phyloP scores from a whole-genome alignment of 192 early-diverging fungal species.

The Coemansia sp. region DNA sequence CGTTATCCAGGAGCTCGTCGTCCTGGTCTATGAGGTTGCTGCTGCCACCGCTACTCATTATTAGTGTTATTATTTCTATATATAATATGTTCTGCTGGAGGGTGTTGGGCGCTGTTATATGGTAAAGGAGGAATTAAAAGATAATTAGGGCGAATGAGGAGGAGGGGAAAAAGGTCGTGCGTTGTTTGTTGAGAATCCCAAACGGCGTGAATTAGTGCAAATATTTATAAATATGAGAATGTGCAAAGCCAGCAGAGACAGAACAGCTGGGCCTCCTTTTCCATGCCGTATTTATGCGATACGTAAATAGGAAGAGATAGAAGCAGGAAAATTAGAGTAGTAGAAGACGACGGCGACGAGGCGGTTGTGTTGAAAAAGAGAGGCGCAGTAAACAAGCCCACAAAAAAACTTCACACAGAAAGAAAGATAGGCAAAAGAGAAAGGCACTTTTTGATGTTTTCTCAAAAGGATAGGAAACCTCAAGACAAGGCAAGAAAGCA shows the following conservation, averaged over 20 bases:
- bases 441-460: too few relatives aligned
- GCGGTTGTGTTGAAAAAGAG: neutral
- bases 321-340: neutral
- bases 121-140: neutral
- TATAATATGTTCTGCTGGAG: neutral
- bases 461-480: too few relatives aligned
- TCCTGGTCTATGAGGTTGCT: conserved; percentile 21
- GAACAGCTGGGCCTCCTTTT: neutral
- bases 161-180: neutral
- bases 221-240: neutral
- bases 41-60: conserved; percentile 2
- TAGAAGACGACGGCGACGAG: neutral
- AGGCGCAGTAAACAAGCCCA: neutral
- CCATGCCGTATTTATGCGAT: neutral
- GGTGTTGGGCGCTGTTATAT: neutral
- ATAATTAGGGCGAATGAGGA: neutral
- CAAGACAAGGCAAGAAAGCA: neutral
- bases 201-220: neutral
- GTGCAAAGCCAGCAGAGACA: neutral
- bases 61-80: too few relatives aligned
- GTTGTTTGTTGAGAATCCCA: neutral
- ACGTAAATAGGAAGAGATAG: neutral
- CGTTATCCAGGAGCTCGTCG: conserved; percentile 49
- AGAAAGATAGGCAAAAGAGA: neutral
- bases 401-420: neutral